Conservation (phyloP, 179 eudicot genomes). For the Amaranthus tricolor region DNA sequence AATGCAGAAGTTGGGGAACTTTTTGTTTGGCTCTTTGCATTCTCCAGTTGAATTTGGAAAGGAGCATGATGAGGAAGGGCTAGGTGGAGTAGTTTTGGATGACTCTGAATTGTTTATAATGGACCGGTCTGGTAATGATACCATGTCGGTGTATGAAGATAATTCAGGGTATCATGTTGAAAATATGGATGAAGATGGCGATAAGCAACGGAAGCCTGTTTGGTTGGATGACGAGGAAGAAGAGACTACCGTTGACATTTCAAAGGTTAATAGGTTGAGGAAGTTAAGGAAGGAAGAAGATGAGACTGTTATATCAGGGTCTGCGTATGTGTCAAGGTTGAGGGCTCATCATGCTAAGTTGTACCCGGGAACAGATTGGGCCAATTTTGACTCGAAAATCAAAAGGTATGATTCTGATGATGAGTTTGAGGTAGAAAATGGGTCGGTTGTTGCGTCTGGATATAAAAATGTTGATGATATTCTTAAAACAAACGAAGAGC, state of each 20-base stretch:
- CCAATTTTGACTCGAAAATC: conserved; percentile 47
- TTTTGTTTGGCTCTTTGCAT: conserved; percentile 62
- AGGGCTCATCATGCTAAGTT: conserved; percentile 81
- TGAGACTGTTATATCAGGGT: conserved; percentile 69
- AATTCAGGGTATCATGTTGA: conserved; percentile 34
- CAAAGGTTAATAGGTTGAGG: conserved; percentile 70
- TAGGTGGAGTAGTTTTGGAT: conserved; percentile 28
- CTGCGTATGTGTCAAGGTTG: conserved; percentile 64
- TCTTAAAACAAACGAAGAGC: conserved; percentile 60
- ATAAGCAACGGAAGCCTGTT: conserved; percentile 55
- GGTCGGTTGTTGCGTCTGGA: conserved; percentile 34
- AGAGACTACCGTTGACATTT: conserved; percentile 52
- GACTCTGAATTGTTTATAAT: conserved; percentile 49
- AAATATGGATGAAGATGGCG: conserved; percentile 29
- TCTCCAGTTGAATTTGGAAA: conserved; percentile 69
- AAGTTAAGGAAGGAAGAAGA: conserved; percentile 82
- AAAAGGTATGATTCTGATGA: conserved; percentile 61
- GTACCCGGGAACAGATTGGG: conserved; percentile 89
- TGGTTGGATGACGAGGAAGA: conserved; percentile 92
- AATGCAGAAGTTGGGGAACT: conserved; percentile 59
- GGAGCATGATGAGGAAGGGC: conserved; percentile 36
- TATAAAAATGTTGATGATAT: conserved; percentile 43
- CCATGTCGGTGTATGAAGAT: conserved; percentile 44
- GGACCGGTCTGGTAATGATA: conserved; percentile 49
- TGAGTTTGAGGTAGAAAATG: conserved; percentile 56